A percentile compares a stretch with the other conserved stretches of the same genome.
phyloP scores from a whole-genome alignment of 495 filamentous ascomycete genomes.

The Bombardia bombarda region DNA sequence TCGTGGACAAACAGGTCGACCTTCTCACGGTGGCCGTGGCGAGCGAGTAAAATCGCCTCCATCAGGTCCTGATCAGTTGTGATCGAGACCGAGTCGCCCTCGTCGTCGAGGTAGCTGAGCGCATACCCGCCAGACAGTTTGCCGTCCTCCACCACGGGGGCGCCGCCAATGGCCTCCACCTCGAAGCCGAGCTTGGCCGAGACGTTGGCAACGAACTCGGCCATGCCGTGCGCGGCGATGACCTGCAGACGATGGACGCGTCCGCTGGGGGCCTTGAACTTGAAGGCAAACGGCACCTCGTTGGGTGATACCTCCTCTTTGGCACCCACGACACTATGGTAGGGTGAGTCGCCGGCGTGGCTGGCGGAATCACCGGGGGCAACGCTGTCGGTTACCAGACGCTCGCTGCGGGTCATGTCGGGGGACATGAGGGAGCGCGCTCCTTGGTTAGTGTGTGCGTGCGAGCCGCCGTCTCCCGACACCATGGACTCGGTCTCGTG shows the following conservation, averaged over 20 bases:
- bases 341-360: slow-evolving; percentile 70
- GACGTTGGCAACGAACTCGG: slow-evolving; percentile 71
- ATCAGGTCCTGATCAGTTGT: slow-evolving; percentile 90
- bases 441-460: slow-evolving; percentile 35
- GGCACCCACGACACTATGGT: slow-evolving; percentile 48
- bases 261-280: slow-evolving; percentile 97
- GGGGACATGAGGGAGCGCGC: slow-evolving; percentile 62
- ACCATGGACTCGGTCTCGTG: slow-evolving; percentile 95
- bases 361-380: slow-evolving; percentile 91
- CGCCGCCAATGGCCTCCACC: slow-evolving; percentile 76
- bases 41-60: slow-evolving; percentile 80
- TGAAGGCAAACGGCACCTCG: slow-evolving; percentile 87
- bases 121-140: slow-evolving; percentile 78
- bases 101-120: slow-evolving; percentile 92
- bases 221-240: slow-evolving; percentile 68
- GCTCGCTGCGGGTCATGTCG: slow-evolving; percentile 53
- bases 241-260: slow-evolving; percentile 91
- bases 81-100: slow-evolving; percentile 95
- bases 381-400: slow-evolving; percentile 55
- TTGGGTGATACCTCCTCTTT: slow-evolving; percentile 41
- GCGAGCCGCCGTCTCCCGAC: slow-evolving; percentile 68
- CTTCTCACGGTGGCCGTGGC: slow-evolving; percentile 72
- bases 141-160: slow-evolving; percentile 66
- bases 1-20: slow-evolving; percentile 97
- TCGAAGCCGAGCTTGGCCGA: slow-evolving; percentile 83